Base-by-base conservation (phyloP, 768 basidiomycete genomes). In the Atractiella rhizophila region DNA sequence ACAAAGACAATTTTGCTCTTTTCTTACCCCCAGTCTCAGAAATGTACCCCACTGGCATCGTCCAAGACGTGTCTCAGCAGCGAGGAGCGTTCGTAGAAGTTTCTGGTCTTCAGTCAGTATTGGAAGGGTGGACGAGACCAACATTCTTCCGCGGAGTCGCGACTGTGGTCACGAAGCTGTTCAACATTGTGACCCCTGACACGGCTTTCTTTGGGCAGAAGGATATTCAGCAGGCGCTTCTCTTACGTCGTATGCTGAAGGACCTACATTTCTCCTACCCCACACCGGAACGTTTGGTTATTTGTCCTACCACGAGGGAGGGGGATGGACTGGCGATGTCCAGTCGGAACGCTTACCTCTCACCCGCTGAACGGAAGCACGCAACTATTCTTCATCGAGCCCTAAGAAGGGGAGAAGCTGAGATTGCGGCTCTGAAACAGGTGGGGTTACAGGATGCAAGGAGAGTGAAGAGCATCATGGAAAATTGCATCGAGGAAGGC, bases 111-210 rank as follows among this genome's bases (percentile, higher is more conserved):
- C 70, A 74, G 6, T 72, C 85, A 15, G 74, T 85, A 54, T 83
- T 98, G 82, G 88, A 94, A 59, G 91, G 88, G 23, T 59, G 58
- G 47, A 74, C 70, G 45, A 64, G 88, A 39, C 86, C 88, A 8
- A 73, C 73, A 8, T 96, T 96, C 62, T 91, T 98, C 62, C 68
- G 80, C 45, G 91, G 88, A 0, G 86, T 98, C 5, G 77, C 85
- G 4, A 96, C 91, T 0, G 71, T 94, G 40, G 83, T 86, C 42
- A 76, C 77, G 1, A 98, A 98, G 56, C 66, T 96, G 11, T 91
- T 98, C 65, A 88, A 94, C 52, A 71, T 70, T 34, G 69, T 94
- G 29, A 21, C 24, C 25, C 40, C 38, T 2, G 30, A 33, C 40
- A 37, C 8, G 11, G 26, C 45, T 31, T 44, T 43, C 58, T 91